A percentile compares a stretch with the other conserved stretches of the same genome.
phyloP scores from a whole-genome alignment of 2,329 filamentous ascomycete genomes.

The Zopfia rhizophila region DNA sequence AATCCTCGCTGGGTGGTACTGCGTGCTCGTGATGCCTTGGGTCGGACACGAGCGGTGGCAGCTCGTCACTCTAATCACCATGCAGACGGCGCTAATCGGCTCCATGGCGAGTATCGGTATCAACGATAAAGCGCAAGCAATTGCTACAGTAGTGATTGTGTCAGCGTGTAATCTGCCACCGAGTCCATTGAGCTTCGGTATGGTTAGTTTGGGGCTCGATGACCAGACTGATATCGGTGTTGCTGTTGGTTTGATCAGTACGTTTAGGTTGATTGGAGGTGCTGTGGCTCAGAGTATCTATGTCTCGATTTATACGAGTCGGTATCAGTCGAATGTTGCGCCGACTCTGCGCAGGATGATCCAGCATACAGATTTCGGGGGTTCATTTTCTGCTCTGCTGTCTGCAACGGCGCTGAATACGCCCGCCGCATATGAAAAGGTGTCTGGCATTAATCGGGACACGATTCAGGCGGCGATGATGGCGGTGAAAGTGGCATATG shows the following conservation, averaged over 20 bases:
- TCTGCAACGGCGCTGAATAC: conserved; percentile 44
- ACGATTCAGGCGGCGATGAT: conserved; percentile 35
- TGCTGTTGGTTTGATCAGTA: conserved; percentile 51
- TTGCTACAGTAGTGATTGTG: conserved; percentile 46
- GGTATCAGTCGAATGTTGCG: conserved; percentile 29
- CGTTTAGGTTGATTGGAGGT: conserved; percentile 51
- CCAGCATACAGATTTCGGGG: conserved; percentile 10
- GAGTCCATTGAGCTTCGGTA: conserved; percentile 46
- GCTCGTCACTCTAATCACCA: conserved; percentile 44
- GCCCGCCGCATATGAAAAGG: conserved; percentile 43
- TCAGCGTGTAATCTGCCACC: conserved; percentile 44
- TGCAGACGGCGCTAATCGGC: conserved; percentile 51
- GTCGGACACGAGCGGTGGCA: conserved; percentile 52
- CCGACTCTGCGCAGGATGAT: conserved; percentile 14
- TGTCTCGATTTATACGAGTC: conserved; percentile 47
- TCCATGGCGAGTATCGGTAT: conserved; percentile 47
- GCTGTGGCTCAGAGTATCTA: conserved; percentile 54
- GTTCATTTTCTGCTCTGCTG: conserved; percentile 30
- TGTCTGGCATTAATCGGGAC: conserved; percentile 38
- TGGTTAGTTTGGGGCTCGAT: conserved; percentile 49
- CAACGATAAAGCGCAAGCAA: conserved; percentile 47
- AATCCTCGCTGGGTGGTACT: conserved; percentile 39
- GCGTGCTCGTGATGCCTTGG: conserved; percentile 40
- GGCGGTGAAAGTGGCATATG: conserved; percentile 47
- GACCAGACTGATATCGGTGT: conserved; percentile 51